phyloP scores from a whole-genome alignment of 345 rosid species.

The Rhizophora mangle region DNA sequence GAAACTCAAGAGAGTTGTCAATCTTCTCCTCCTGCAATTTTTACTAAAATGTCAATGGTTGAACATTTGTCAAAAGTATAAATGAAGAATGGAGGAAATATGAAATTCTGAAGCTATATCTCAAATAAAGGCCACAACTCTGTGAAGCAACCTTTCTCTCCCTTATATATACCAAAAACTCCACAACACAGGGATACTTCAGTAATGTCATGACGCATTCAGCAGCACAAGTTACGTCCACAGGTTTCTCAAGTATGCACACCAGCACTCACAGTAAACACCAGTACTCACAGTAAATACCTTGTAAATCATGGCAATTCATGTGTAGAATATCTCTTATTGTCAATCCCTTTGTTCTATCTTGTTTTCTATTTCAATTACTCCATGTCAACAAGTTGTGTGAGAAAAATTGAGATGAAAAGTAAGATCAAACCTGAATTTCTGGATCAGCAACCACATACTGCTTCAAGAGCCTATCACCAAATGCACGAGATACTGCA shows the following conservation, averaged over 20 bases:
- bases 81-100: background rate
- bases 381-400: background rate
- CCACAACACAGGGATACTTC: background rate
- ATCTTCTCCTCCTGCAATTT: constrained; percentile 83
- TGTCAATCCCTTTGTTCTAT: background rate
- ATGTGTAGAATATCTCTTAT: background rate
- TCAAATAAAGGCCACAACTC: background rate
- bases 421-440: constrained; percentile 58
- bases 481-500: constrained; percentile 99
- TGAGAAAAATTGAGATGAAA: background rate
- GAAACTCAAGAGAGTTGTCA: constrained; percentile 94
- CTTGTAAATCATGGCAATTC: background rate
- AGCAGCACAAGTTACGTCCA: no score
- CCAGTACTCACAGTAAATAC: background rate
- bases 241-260: background rate
- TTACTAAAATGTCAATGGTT: constrained; percentile 6
- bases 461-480: constrained; percentile 94
- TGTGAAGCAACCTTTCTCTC: background rate
- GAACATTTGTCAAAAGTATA: background rate
- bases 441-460: constrained; percentile 99
- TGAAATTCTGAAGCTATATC: background rate
- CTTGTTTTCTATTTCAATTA: background rate
- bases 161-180: background rate
- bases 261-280: background rate
- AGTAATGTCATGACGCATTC: background rate